Conservation (phyloP, 495 filamentous ascomycete genomes). For the Podospora australis region DNA sequence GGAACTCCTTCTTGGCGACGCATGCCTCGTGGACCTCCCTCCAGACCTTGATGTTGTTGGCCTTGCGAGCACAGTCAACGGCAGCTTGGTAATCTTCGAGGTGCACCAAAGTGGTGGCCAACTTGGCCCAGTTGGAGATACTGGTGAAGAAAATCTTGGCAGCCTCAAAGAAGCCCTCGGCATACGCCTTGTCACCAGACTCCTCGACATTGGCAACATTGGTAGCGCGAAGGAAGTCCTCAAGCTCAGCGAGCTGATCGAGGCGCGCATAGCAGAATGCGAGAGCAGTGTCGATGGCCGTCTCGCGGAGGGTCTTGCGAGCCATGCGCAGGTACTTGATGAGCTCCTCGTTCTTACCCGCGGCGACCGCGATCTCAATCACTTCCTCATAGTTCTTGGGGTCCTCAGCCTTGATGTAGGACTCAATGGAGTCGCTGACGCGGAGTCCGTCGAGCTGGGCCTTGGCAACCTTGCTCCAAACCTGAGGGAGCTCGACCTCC, state of each 20-base stretch:
- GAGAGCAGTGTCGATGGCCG: conserved; percentile 85
- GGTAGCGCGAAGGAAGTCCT: conserved; percentile 89
- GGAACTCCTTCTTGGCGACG: conserved; percentile 97
- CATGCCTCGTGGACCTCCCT: conserved; percentile 98
- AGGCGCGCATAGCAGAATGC: conserved; percentile 91
- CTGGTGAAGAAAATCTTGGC: conserved; percentile 98
- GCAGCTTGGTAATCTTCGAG: conserved; percentile 96
- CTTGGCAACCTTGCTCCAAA: conserved; percentile 99
- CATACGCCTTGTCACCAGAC: conserved; percentile 96
- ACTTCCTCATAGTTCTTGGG: conserved; percentile 92
- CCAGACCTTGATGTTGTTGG: conserved; percentile 99
- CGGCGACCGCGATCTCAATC: conserved; percentile 91
- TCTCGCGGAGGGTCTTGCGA: conserved; percentile 90
- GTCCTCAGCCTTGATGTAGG: conserved; percentile 92
- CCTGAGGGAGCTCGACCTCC: conserved; percentile 87
- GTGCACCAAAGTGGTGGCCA: conserved; percentile 94
- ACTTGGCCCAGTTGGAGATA: conserved; percentile 99
- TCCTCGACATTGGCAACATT: conserved; percentile 95
- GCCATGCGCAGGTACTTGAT: conserved; percentile 97
- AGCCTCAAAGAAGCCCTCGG: conserved; percentile 88
- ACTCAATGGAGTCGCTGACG: conserved; percentile 87
- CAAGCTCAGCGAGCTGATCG: conserved; percentile 85
- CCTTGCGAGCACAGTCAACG: conserved; percentile 96
- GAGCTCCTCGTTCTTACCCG: conserved; percentile 96
- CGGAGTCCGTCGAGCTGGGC: conserved; percentile 95